Conservation (phyloP, 352 stramenopile species). For the Phytophthora capsici region DNA sequence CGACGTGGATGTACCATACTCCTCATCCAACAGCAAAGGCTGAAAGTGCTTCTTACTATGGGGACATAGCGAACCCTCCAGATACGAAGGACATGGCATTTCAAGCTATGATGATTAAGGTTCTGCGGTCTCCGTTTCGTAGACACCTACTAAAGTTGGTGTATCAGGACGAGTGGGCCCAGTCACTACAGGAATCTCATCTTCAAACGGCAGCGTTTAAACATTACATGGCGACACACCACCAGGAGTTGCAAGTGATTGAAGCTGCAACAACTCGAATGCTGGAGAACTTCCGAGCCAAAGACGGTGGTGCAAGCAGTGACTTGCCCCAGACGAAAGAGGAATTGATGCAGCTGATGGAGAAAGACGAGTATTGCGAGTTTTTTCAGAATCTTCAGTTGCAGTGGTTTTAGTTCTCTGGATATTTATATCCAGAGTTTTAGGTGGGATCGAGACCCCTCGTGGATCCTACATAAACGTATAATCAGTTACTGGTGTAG, state of each 20-base stretch:
- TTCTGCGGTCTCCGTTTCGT: constrained; percentile 66
- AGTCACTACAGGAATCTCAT: constrained; percentile 69
- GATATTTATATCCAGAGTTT: too few relatives aligned
- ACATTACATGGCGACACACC: constrained; percentile 68
- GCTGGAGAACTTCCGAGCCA: constrained; percentile 41
- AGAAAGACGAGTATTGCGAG: too few relatives aligned
- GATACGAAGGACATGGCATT: constrained; percentile 17
- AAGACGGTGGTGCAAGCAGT: too few relatives aligned
- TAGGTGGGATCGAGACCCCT: too few relatives aligned
- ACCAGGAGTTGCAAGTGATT: constrained; percentile 61
- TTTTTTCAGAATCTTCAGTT: too few relatives aligned
- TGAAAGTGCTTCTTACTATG: constrained; percentile 38
- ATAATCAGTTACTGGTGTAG: too few relatives aligned
- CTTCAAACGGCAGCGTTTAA: constrained; percentile 53
- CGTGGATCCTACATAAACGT: too few relatives aligned
- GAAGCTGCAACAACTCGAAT: constrained; percentile 56
- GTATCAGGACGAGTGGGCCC: constrained; percentile 60
- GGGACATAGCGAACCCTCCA: background rate
- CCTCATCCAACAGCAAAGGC: constrained; percentile 15
- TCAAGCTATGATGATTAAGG: constrained; percentile 49
- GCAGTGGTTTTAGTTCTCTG: too few relatives aligned
- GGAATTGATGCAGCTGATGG: too few relatives aligned
- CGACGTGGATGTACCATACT: constrained; percentile 73
- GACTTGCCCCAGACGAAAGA: too few relatives aligned
- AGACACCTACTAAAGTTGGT: constrained; percentile 67